Evolutionary conservation across 345 rosid genomes (phyloP).

Genomic region (Citrus maxima): DNA sequence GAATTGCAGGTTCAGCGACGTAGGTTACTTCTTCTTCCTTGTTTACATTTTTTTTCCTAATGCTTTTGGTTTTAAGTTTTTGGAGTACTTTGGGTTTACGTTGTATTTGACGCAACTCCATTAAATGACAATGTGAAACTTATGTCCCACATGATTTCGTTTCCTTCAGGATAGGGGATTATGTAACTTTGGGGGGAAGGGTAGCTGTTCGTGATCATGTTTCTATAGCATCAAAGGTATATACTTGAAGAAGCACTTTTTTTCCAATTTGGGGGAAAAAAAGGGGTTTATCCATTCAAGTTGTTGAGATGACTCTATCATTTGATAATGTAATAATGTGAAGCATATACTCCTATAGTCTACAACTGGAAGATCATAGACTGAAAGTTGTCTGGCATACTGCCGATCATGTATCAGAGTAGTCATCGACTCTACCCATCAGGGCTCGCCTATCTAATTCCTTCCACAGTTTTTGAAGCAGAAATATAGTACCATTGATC

Average conservation of each 20-base stretch:
- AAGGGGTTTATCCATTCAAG: neutral
- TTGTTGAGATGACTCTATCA: neutral
- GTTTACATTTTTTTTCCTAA: neutral
- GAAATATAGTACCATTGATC: neutral
- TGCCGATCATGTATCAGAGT: neutral
- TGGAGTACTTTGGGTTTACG: neutral
- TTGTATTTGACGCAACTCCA: neutral
- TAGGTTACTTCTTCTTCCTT: conserved; percentile 28
- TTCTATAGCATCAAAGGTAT: conserved; percentile 59
- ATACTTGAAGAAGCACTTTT: no score
- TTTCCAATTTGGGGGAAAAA: neutral
- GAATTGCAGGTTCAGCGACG: conserved; percentile 86
- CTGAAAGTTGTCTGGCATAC: neutral
- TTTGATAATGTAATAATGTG: neutral
- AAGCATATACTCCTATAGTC: neutral
- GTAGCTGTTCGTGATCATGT: conserved; percentile 72
- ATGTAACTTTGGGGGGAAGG: conserved; percentile 62
- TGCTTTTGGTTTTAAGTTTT: neutral
- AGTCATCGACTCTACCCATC: neutral
- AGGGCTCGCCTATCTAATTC: neutral
- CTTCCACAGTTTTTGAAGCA: neutral
- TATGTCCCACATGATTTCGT: neutral
- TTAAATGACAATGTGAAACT: conserved; percentile 4
- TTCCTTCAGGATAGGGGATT: conserved; percentile 60
- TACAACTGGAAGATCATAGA: neutral